Base-by-base conservation (phyloP, 371 early-diverging fungal species). In the Catenaria anguillulae region DNA sequence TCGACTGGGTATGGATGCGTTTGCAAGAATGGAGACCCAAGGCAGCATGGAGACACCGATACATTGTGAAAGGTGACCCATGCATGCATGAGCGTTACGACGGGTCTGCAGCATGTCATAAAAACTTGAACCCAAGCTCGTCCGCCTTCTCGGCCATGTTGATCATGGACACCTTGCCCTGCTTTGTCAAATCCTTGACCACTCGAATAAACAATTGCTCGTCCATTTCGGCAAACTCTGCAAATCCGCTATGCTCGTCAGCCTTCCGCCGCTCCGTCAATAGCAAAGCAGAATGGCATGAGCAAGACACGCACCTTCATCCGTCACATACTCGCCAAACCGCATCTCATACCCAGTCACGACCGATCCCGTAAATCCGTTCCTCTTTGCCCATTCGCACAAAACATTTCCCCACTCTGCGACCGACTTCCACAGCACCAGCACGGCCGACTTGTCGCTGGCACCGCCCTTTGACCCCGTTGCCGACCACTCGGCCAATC, bases 41-140 rank as follows among this genome's bases (percentile, higher is more conserved):
- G n/a, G n/a, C n/a, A n/a, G n/a, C n/a, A n/a, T n/a, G n/a, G n/a
- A n/a, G n/a, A n/a, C n/a, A n/a, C n/a, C n/a, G n/a, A n/a, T n/a
- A n/a, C n/a, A n/a, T n/a, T n/a, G n/a, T n/a, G n/a, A n/a, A n/a
- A n/a, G n/a, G n/a, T n/a, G n/a, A n/a, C n/a, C n/a, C n/a, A n/a
- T n/a, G n/a, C n/a, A n/a, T n/a, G n/a, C n/a, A n/a, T 37, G 37
- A 37, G 8, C 8, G 37, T 13, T 37, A 37, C 37, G 37, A 37
- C 37, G 37, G 37, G n/a, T n/a, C n/a, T n/a, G n/a, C n/a, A n/a
- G n/a, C n/a, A n/a, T n/a, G n/a, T n/a, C n/a, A n/a, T 13, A 46
- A 23, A 46, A 50, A 29, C 31, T 50, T 50, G 52, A 50, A 50
- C 29, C 52, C 52, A 17, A 50, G 52, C 52, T 50, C 52, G 15